Percentiles rank a stretch among this genome's conserved stretches.
These are phyloP conservation scores for Fusarium foetens DNA, from an alignment of 2,329 filamentous ascomycete genomes.

Conservation along the genomic window DNA sequence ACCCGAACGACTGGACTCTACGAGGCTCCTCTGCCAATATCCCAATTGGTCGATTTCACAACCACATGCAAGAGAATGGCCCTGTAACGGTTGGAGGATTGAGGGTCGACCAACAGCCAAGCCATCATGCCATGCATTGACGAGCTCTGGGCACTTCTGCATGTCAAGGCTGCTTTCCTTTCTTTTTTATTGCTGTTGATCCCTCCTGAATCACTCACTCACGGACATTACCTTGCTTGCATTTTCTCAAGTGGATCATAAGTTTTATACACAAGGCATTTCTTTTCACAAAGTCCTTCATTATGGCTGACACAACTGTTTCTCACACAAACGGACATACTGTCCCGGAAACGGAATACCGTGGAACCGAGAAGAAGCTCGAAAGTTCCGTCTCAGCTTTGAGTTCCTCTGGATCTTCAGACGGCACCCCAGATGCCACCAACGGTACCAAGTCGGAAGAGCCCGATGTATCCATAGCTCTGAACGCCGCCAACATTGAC, in stretches of 20 bases:
- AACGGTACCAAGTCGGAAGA: neutral
- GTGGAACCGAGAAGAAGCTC: neutral
- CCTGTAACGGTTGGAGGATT: neutral
- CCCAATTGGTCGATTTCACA: neutral
- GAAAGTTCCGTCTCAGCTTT: neutral
- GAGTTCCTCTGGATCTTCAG: neutral
- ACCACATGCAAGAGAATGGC: neutral
- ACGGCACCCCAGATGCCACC: neutral
- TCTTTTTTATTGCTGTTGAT: neutral
- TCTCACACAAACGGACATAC: neutral
- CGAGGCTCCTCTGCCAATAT: neutral
- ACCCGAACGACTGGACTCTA: neutral
- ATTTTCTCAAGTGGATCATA: neutral
- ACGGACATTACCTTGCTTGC: neutral
- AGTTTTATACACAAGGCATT: neutral
- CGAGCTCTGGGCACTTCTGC: neutral
- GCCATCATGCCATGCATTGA: neutral
- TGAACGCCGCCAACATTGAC: slow-evolving; percentile 17
- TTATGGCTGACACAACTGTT: neutral
- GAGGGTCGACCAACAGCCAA: neutral
- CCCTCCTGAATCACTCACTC: neutral
- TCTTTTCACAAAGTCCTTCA: neutral
- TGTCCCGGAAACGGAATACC: neutral
- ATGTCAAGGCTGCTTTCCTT: neutral
- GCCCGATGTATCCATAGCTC: slow-evolving; percentile 19